A percentile compares a stretch with the other conserved stretches of the same genome.
Conservation (phyloP, 495 filamentous ascomycete species). For the Xylaria flabelliformis region DNA sequence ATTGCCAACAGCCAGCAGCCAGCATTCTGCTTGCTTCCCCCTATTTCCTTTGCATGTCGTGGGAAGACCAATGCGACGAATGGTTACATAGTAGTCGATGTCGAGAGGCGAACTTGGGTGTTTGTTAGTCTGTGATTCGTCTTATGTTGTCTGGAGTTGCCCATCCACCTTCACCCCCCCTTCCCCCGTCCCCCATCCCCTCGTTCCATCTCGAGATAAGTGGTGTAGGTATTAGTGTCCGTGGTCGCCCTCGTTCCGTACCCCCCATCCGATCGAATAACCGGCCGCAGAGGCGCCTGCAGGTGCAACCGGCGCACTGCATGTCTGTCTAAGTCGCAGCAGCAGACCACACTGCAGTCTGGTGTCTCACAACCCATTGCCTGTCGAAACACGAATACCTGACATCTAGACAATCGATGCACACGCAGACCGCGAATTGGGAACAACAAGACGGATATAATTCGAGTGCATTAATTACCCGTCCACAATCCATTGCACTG, state of each 20-base stretch:
- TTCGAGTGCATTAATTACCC: conserved; percentile 23
- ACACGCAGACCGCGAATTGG: conserved; percentile 14
- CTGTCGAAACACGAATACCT: conserved; percentile 36
- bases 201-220: conserved; percentile 25
- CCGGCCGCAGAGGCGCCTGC: conserved; percentile 43
- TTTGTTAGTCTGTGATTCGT: conserved; percentile 23
- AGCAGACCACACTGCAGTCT: conserved; percentile 21
- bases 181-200: conserved; percentile 14
- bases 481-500: background rate
- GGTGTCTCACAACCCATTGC: conserved; percentile 38
- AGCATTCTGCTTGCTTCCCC: conserved; percentile 27
- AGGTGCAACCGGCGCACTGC: conserved; percentile 42
- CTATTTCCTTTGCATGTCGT: conserved; percentile 18
- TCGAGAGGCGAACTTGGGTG: conserved; percentile 15
- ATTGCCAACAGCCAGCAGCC: conserved; percentile 25
- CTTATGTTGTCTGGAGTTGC: conserved; percentile 20
- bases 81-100: background rate
- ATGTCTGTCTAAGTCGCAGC: conserved; percentile 38
- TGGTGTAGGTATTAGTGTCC: conserved; percentile 3
- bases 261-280: conserved; percentile 42
- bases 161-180: conserved; percentile 10
- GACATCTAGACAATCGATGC: conserved; percentile 12
- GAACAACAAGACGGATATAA: conserved; percentile 14
- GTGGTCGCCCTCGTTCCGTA: conserved; percentile 31
- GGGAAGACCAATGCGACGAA: conserved; percentile 9